Conservation (phyloP, 2,329 filamentous ascomycete genomes). For the Talaromyces sp. region DNA sequence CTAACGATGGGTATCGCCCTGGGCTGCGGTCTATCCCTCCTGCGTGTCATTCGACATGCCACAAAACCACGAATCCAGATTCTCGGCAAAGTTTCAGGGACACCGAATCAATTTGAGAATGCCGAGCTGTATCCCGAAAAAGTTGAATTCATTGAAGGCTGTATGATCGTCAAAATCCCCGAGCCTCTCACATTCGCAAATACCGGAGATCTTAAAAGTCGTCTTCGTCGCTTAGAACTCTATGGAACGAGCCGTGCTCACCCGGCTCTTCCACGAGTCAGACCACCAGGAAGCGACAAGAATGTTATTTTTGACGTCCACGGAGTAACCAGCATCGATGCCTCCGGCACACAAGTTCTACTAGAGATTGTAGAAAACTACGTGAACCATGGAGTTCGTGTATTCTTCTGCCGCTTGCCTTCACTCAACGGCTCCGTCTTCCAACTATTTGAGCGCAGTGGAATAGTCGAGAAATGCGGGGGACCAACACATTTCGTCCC, state of each 20-base stretch:
- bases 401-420: constrained; percentile 55
- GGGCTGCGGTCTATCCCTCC: constrained; percentile 83
- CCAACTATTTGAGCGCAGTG: constrained; percentile 69
- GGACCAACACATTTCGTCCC: constrained; percentile 74
- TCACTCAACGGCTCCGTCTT: constrained; percentile 58
- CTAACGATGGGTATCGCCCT: constrained; percentile 90
- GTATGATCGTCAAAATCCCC: constrained; percentile 93
- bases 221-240: constrained; percentile 77
- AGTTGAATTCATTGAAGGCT: constrained; percentile 87
- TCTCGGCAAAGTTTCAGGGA: constrained; percentile 80
- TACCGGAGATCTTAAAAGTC: constrained; percentile 82
- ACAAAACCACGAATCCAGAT: constrained; percentile 96
- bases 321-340: constrained; percentile 92
- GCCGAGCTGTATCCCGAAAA: constrained; percentile 68
- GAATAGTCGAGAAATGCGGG: constrained; percentile 80
- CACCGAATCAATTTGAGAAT: constrained; percentile 74
- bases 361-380: constrained; percentile 84
- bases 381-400: constrained; percentile 64
- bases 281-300: constrained; percentile 74
- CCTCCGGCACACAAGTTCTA: constrained; percentile 86
- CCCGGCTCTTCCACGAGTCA: constrained; percentile 77
- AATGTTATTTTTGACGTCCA: constrained; percentile 98
- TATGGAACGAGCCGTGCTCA: constrained; percentile 85
- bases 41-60: constrained; percentile 84
- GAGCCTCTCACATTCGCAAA: constrained; percentile 97